Evolutionary conservation across 2,329 filamentous ascomycete species (phyloP).

Genomic region (Botrytis tulipae): DNA sequence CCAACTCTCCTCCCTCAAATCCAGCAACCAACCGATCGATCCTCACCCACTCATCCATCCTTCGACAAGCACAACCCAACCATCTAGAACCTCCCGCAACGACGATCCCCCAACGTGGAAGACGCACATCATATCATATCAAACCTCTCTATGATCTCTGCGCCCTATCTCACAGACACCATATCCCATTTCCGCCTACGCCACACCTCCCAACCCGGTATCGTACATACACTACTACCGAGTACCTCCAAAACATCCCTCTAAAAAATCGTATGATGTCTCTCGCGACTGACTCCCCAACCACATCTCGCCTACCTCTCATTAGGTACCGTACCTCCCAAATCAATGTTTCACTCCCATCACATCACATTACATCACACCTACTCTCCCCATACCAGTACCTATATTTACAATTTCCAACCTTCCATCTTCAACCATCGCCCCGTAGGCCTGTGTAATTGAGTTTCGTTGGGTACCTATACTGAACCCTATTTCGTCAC

Average conservation of each 20-base stretch:
- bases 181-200: not conserved
- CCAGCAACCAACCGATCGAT: not conserved
- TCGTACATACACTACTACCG: too few relatives aligned
- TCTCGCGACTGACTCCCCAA: not conserved
- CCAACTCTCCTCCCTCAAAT: not conserved
- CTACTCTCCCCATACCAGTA: not conserved
- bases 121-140: not conserved
- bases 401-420: not conserved
- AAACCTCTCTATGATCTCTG: not conserved
- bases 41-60: not conserved
- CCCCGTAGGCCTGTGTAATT: not conserved
- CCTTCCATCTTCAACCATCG: not conserved
- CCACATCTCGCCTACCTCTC: not conserved
- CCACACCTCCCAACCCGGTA: not conserved
- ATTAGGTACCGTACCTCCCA: not conserved
- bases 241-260: too few relatives aligned
- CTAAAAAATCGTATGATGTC: not conserved
- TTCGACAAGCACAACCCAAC: not conserved
- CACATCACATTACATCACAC: not conserved
- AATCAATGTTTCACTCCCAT: not conserved
- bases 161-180: not conserved
- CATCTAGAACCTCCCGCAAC: not conserved
- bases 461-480: not conserved
- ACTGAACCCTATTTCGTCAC: not conserved
- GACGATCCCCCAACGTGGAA: constrained; percentile 2